These are phyloP conservation scores for Parachaetomium inaequale DNA, from an alignment of 495 filamentous ascomycete genomes.

Conservation along the genomic window DNA sequence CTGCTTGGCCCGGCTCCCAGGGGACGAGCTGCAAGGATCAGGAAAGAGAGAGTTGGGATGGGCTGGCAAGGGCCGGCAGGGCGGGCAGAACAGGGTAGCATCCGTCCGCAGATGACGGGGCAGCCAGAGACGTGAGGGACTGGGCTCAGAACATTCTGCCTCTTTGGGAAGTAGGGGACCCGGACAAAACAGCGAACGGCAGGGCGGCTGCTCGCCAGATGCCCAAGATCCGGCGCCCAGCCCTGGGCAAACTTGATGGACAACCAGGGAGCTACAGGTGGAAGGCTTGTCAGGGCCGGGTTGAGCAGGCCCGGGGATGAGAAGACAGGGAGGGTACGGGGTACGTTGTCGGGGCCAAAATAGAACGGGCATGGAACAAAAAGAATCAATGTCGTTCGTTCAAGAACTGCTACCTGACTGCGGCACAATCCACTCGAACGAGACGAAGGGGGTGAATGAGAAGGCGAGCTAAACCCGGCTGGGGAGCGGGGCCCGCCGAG, in stretches of 20 bases:
- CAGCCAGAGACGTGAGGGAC: conserved; percentile 20
- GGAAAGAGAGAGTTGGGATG: conserved; percentile 32
- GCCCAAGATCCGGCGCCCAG: conserved; percentile 18
- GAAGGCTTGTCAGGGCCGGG: background rate
- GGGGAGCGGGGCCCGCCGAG: conserved; percentile 23
- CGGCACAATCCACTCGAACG: conserved; percentile 17
- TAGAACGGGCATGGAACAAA: conserved; percentile 14
- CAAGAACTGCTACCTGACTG: conserved; percentile 9
- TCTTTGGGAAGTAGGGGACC: conserved; percentile 21
- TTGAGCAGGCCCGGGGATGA: conserved; percentile 2
- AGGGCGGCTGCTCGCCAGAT: conserved; percentile 24
- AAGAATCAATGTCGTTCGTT: conserved; percentile 5
- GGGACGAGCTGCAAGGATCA: conserved; percentile 38
- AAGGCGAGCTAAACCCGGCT: conserved; percentile 21
- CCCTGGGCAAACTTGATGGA: background rate
- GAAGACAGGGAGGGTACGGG: conserved; percentile 1
- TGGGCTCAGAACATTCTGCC: conserved; percentile 16
- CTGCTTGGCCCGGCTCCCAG: conserved; percentile 43
- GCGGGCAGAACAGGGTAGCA: conserved; percentile 43
- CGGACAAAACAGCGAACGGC: conserved; percentile 28
- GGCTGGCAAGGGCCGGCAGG: conserved; percentile 33
- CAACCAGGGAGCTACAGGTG: background rate
- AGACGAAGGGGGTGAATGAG: conserved; percentile 19
- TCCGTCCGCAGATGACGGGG: conserved; percentile 44
- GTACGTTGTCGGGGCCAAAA: conserved; percentile 9